A percentile compares a stretch with the other conserved stretches of the same genome.
Evolutionary conservation across 441 rosid genomes (phyloP).

Genomic region (Croton laevigatus): DNA sequence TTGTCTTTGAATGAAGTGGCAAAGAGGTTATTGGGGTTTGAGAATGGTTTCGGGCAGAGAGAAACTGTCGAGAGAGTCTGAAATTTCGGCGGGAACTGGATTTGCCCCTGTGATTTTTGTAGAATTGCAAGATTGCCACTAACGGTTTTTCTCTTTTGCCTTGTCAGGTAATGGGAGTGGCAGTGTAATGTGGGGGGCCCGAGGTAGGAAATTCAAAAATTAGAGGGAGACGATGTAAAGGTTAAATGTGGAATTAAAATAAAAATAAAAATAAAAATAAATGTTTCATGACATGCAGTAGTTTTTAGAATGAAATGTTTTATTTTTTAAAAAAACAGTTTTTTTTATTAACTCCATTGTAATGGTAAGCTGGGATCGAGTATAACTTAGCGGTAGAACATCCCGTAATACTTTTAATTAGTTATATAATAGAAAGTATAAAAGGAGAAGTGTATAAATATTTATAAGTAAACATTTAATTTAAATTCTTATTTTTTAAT

Average conservation of each 20-base stretch:
- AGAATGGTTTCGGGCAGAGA: slow-evolving; percentile 44
- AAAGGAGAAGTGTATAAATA: too few relatives aligned
- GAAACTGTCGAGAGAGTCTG: slow-evolving; percentile 42
- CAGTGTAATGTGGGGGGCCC: slow-evolving; percentile 17
- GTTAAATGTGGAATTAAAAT: slow-evolving; percentile 11
- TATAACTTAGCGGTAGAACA: too few relatives aligned
- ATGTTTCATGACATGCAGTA: too few relatives aligned
- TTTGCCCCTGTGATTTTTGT: slow-evolving; percentile 8
- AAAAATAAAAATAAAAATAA: neutral
- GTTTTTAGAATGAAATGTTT: too few relatives aligned
- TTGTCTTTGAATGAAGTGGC: slow-evolving; percentile 25
- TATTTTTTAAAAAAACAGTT: too few relatives aligned
- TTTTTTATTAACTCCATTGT: too few relatives aligned
- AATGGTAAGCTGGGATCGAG: too few relatives aligned
- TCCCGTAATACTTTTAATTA: too few relatives aligned
- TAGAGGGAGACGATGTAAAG: slow-evolving; percentile 12
- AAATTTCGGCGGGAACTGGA: slow-evolving; percentile 51
- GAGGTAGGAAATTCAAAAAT: slow-evolving; percentile 19
- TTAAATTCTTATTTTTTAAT: too few relatives aligned
- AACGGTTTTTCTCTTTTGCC: slow-evolving; percentile 59
- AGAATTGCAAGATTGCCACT: slow-evolving; percentile 44
- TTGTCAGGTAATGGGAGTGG: slow-evolving; percentile 29
- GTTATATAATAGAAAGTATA: too few relatives aligned
- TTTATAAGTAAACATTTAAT: too few relatives aligned
- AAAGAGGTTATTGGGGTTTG: slow-evolving; percentile 25